These are phyloP conservation scores for Rosa multiflora DNA, from an alignment of 306 rosid genomes.

Conservation along the genomic window DNA sequence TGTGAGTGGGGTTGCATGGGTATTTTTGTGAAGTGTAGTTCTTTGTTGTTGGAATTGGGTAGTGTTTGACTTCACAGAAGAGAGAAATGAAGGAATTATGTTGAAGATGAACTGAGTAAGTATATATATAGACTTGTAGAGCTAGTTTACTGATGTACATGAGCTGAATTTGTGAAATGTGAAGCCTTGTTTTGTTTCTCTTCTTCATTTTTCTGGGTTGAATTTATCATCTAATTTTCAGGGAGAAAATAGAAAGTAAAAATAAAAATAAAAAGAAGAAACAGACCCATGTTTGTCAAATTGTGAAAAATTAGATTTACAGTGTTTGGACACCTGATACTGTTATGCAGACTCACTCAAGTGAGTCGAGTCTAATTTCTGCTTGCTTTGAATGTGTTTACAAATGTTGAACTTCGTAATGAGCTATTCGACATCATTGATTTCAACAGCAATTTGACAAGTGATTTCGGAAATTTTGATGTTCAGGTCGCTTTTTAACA, in stretches of 20 bases:
- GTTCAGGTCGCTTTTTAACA: constrained; percentile 22
- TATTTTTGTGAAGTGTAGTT: background rate
- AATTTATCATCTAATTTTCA: background rate
- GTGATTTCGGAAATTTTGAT: background rate
- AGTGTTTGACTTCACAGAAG: background rate
- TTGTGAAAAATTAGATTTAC: constrained; percentile 8
- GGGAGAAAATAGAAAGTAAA: background rate
- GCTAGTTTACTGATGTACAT: background rate
- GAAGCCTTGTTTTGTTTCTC: background rate
- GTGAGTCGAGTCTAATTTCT: background rate
- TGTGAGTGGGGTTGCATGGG: background rate
- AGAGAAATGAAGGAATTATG: background rate
- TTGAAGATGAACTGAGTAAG: too few relatives aligned
- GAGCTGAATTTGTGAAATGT: background rate
- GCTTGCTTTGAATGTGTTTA: background rate
- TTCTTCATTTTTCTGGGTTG: background rate
- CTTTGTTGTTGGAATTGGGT: background rate
- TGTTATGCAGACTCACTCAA: background rate
- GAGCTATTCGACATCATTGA: background rate
- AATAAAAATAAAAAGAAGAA: background rate
- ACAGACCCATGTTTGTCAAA: background rate
- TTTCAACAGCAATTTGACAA: background rate
- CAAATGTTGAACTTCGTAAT: background rate
- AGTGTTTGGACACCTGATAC: background rate
- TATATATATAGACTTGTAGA: background rate